Conservation (phyloP, 768 basidiomycete genomes). For the Trametes villosa region DNA sequence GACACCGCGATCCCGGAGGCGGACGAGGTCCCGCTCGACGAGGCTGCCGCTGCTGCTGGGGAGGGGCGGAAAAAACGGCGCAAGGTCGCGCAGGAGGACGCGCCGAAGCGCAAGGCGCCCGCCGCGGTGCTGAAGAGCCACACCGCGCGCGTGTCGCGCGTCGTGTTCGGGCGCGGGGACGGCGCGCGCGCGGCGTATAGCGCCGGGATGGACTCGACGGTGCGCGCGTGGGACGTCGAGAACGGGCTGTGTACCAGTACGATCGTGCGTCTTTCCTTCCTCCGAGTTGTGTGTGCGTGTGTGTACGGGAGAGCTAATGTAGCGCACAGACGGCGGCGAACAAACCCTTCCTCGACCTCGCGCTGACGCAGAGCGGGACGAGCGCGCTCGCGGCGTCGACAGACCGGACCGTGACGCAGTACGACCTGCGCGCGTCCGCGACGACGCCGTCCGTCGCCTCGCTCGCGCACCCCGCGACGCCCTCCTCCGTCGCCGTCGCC, state of each 20-base stretch:
- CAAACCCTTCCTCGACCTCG: slow-evolving; percentile 74
- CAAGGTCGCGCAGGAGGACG: slow-evolving; percentile 45
- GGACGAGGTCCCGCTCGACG: slow-evolving; percentile 65
- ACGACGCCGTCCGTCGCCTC: slow-evolving; percentile 43
- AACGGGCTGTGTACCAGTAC: slow-evolving; percentile 71
- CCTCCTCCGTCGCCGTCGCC: slow-evolving; percentile 56
- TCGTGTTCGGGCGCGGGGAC: slow-evolving; percentile 50
- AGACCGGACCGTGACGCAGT: slow-evolving; percentile 73
- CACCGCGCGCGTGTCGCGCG: slow-evolving; percentile 77
- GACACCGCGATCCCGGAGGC: slow-evolving; percentile 60
- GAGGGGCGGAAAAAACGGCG: slow-evolving; percentile 64
- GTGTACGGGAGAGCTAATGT: not conserved
- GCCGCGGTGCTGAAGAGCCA: slow-evolving; percentile 80
- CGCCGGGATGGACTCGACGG: slow-evolving; percentile 89
- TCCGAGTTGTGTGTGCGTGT: not conserved
- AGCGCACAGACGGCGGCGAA: slow-evolving; percentile 61
- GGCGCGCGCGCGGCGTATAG: slow-evolving; percentile 56
- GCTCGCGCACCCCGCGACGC: slow-evolving; percentile 66
- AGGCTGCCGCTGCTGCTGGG: slow-evolving; percentile 19
- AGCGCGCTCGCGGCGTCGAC: slow-evolving; percentile 67
- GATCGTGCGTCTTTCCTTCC: slow-evolving; percentile 52
- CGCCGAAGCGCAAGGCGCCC: slow-evolving; percentile 67
- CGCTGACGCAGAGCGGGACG: slow-evolving; percentile 47
- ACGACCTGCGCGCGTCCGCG: slow-evolving; percentile 59
- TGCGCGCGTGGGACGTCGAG: slow-evolving; percentile 87